Conservation (phyloP, 768 basidiomycete species). For the Boletus bicolor region DNA sequence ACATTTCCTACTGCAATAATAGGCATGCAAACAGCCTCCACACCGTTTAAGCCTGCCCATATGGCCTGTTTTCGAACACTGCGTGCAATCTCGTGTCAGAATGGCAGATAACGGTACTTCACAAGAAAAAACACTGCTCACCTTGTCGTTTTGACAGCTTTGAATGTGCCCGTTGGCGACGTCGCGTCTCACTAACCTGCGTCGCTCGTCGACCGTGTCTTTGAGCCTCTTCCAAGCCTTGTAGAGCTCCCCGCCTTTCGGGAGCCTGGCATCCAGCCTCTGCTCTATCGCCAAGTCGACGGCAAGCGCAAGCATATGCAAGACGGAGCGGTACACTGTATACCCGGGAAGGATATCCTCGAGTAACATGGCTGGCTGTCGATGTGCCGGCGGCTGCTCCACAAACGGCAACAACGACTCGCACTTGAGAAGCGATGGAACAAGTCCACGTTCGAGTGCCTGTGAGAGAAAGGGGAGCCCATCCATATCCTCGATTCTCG, state of each 20-base stretch:
- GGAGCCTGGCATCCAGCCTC: slow-evolving; percentile 13
- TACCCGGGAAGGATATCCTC: slow-evolving; percentile 21
- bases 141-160: slow-evolving; percentile 27
- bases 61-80: slow-evolving; percentile 23
- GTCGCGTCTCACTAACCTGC: slow-evolving; percentile 17
- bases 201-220: slow-evolving; percentile 17
- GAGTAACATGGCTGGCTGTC: slow-evolving; percentile 10
- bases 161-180: slow-evolving; percentile 20
- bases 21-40: slow-evolving; percentile 28
- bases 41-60: slow-evolving; percentile 26
- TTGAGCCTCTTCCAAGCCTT: slow-evolving; percentile 23
- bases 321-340: slow-evolving; percentile 26
- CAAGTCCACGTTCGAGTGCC: slow-evolving; percentile 20
- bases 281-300: slow-evolving; percentile 8
- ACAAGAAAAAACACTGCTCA: background rate
- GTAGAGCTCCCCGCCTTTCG: slow-evolving; percentile 16
- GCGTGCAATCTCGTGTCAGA: background rate
- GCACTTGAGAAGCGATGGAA: slow-evolving; percentile 25
- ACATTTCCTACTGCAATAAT: slow-evolving; percentile 27
- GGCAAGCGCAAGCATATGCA: slow-evolving; percentile 11
- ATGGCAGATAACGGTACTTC: background rate
- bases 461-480: slow-evolving; percentile 26
- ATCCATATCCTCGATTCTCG: slow-evolving; percentile 24
- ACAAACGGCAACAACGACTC: slow-evolving; percentile 19
- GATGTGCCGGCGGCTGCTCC: slow-evolving; percentile 9